Percentiles rank a stretch among this genome's conserved stretches.
phyloP scores from a whole-genome alignment of 768 basidiomycete species.

The Mycena olivaceomarginata region DNA sequence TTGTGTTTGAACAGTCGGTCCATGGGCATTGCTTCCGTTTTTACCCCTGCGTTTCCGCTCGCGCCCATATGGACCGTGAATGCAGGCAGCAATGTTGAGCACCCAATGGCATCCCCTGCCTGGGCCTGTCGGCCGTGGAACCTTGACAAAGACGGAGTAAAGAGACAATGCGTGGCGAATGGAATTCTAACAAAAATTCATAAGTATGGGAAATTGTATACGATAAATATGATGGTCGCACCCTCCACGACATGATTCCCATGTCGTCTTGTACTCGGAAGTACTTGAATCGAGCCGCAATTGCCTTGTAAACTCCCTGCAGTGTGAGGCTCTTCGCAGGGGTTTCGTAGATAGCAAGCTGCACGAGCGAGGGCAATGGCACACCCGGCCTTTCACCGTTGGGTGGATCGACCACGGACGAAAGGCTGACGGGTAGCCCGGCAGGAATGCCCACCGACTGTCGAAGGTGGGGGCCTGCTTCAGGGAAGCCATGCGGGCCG shows the following conservation, averaged over 20 bases:
- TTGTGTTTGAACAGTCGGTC: too few relatives aligned
- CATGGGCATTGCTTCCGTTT: neutral
- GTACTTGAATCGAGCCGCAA: constrained; percentile 74
- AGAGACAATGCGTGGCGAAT: constrained; percentile 33
- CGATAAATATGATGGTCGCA: constrained; percentile 48
- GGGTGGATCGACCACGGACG: neutral
- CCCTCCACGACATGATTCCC: constrained; percentile 76
- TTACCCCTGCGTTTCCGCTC: constrained; percentile 7
- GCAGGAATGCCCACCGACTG: neutral
- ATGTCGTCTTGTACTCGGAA: constrained; percentile 59
- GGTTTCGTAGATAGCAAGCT: constrained; percentile 81
- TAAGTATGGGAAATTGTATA: neutral
- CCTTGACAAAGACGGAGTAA: neutral
- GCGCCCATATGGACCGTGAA: neutral
- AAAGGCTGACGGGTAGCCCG: constrained; percentile 11
- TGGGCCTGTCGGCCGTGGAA: neutral
- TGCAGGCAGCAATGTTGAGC: neutral
- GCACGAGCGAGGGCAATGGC: constrained; percentile 53
- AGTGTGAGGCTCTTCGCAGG: constrained; percentile 71
- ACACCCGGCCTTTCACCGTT: neutral
- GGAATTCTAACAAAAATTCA: constrained; percentile 3
- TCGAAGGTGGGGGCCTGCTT: constrained; percentile 19
- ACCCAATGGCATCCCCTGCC: constrained; percentile 24
- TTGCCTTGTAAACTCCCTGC: constrained; percentile 74
- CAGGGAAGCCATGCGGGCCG: neutral